Percentiles rank a stretch among this genome's conserved stretches.
phyloP scores from a whole-genome alignment of 2,329 filamentous ascomycete species.

The Colletotrichum limetticola region DNA sequence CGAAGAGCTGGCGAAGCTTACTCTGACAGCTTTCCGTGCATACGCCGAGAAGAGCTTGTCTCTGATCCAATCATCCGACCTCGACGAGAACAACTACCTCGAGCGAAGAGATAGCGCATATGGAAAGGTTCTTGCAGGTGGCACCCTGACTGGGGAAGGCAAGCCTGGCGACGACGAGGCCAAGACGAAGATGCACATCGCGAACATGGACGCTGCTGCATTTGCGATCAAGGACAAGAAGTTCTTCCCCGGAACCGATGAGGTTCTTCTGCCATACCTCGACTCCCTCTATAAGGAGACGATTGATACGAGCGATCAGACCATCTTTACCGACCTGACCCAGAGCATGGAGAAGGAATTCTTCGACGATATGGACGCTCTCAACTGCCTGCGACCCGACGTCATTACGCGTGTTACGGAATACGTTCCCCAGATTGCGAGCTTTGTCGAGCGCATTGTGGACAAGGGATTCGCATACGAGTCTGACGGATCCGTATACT shows the following conservation, averaged over 20 bases:
- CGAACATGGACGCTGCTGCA: conserved; percentile 66
- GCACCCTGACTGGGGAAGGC: conserved; percentile 65
- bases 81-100: conserved; percentile 63
- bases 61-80: conserved; percentile 54
- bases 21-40: conserved; percentile 62
- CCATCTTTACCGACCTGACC: conserved; percentile 88
- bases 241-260: conserved; percentile 67
- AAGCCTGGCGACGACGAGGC: conserved; percentile 81
- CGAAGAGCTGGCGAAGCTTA: conserved; percentile 58
- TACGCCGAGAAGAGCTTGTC: conserved; percentile 68
- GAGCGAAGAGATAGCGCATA: conserved; percentile 63
- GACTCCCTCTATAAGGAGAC: conserved; percentile 75
- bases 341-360: conserved; percentile 89
- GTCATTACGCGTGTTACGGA: conserved; percentile 91
- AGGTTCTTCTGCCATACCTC: conserved; percentile 83
- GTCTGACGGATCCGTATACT: conserved; percentile 89
- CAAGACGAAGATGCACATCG: conserved; percentile 91
- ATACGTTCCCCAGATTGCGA: conserved; percentile 87
- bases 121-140: conserved; percentile 64
- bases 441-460: conserved; percentile 85
- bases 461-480: conserved; percentile 88
- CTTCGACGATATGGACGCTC: conserved; percentile 84
- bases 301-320: conserved; percentile 70
- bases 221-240: conserved; percentile 58
- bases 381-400: conserved; percentile 88